A percentile compares a stretch with the other conserved stretches of the same genome.
These are phyloP conservation scores for Saturnispora silvae DNA, from an alignment of 805 yeast species.

Conservation along the genomic window DNA sequence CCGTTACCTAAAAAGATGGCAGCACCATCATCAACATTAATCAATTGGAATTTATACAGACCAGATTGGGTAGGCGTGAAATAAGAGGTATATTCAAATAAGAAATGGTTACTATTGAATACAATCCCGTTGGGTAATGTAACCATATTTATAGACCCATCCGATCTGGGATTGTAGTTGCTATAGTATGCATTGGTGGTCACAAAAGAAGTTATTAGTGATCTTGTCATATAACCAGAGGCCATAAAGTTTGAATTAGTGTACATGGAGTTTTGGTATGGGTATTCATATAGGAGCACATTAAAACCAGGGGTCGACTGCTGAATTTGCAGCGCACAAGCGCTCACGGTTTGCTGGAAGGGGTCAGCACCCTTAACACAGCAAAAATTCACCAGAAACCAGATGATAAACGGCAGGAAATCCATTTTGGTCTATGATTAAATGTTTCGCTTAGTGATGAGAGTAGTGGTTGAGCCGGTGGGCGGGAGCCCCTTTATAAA, in stretches of 20 bases:
- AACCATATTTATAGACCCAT: too few relatives aligned
- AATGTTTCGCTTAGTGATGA: too few relatives aligned
- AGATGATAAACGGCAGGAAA: background rate
- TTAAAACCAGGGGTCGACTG: background rate
- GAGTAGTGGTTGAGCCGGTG: too few relatives aligned
- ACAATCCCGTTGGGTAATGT: background rate
- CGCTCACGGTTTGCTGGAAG: background rate
- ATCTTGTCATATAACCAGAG: background rate
- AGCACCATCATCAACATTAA: constrained; percentile 22
- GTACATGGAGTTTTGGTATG: background rate
- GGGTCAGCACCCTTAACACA: background rate
- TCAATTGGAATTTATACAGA: constrained; percentile 16
- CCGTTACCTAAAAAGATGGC: constrained; percentile 23
- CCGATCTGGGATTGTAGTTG: background rate
- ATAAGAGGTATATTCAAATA: constrained; percentile 10
- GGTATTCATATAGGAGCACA: background rate
- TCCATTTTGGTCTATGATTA: too few relatives aligned
- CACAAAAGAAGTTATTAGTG: background rate
- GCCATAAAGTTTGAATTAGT: background rate
- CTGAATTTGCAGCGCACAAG: background rate
- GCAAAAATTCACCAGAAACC: background rate
- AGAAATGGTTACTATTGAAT: constrained; percentile 1
- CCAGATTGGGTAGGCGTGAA: constrained; percentile 21
- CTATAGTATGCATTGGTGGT: background rate
- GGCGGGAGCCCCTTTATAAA: too few relatives aligned